phyloP scores from a whole-genome alignment of 495 filamentous ascomycete species.

The Letharia lupina region DNA sequence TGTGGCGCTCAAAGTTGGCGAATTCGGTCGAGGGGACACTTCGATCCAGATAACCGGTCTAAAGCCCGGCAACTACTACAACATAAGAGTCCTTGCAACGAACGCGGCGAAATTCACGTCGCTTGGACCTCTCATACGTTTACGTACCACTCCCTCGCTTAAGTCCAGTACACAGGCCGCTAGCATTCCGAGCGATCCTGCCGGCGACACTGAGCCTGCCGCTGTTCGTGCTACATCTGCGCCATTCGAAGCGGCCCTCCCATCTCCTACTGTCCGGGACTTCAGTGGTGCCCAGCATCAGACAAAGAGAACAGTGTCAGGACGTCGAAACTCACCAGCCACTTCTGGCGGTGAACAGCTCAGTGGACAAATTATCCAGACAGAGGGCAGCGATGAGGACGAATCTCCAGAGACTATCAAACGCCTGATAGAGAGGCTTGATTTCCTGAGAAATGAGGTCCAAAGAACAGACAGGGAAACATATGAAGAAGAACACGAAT shows the following conservation, averaged over 20 bases:
- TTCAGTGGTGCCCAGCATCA: slow-evolving; percentile 47
- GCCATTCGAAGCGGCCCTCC: slow-evolving; percentile 15
- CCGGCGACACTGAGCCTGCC: slow-evolving; percentile 47
- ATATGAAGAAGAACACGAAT: slow-evolving; percentile 63
- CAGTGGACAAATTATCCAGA: slow-evolving; percentile 27
- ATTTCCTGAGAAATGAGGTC: slow-evolving; percentile 62
- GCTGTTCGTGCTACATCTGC: slow-evolving; percentile 43
- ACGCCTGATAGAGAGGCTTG: slow-evolving; percentile 60
- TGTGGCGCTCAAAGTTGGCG: slow-evolving; percentile 55
- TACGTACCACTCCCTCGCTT: slow-evolving; percentile 57
- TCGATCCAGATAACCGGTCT: slow-evolving; percentile 82
- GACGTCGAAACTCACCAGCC: slow-evolving; percentile 68
- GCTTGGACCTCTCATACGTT: slow-evolving; percentile 71
- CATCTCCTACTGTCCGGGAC: slow-evolving; percentile 50
- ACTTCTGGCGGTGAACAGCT: slow-evolving; percentile 49
- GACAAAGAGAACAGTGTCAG: slow-evolving; percentile 57
- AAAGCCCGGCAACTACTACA: slow-evolving; percentile 79
- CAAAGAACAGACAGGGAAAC: slow-evolving; percentile 61
- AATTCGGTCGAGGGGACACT: slow-evolving; percentile 75
- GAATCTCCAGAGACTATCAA: slow-evolving; percentile 40
- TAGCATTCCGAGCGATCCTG: slow-evolving; percentile 34
- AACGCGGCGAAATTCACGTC: slow-evolving; percentile 87
- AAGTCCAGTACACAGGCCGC: slow-evolving; percentile 44
- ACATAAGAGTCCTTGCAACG: slow-evolving; percentile 81
- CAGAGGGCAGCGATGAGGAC: slow-evolving; percentile 22